A percentile compares a stretch with the other conserved stretches of the same genome.
Evolutionary conservation across 176 grass and related monocot species (phyloP).

Genomic region (Juncus effusus): DNA sequence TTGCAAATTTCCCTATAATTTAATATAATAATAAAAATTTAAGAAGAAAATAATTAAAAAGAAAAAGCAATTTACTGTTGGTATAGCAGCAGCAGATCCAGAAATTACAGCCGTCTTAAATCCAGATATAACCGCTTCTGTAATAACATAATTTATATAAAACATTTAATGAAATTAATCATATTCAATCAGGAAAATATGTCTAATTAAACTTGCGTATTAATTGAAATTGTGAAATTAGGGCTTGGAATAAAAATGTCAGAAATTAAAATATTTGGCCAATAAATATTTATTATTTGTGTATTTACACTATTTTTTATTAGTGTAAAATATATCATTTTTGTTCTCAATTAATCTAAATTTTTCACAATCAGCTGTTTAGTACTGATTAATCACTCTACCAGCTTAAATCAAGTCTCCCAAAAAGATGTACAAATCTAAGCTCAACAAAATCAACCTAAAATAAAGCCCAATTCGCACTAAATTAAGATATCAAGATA

Average conservation of each 20-base stretch:
- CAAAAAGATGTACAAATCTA: too few species aligned
- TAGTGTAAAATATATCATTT: too few species aligned
- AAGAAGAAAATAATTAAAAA: conserved; percentile 1
- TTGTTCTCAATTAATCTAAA: too few species aligned
- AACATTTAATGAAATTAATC: background rate
- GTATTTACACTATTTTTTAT: too few species aligned
- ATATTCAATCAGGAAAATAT: background rate
- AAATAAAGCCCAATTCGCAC: background rate
- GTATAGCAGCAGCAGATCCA: conserved; percentile 52
- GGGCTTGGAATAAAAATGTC: too few species aligned
- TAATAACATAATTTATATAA: conserved; percentile 17
- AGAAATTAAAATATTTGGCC: too few species aligned
- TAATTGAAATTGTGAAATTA: too few species aligned
- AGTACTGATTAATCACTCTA: too few species aligned
- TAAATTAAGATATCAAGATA: background rate
- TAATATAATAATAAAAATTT: conserved; percentile 5
- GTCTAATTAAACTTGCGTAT: background rate
- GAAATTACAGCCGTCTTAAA: conserved; percentile 58
- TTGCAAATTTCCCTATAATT: background rate
- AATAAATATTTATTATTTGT: too few species aligned
- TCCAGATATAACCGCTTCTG: conserved; percentile 70
- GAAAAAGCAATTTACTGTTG: conserved; percentile 55
- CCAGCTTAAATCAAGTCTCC: too few species aligned
- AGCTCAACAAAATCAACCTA: background rate
- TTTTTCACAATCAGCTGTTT: too few species aligned